phyloP scores from a whole-genome alignment of 1,284 basidiomycete species.

The Anthracocystis walkeri region DNA sequence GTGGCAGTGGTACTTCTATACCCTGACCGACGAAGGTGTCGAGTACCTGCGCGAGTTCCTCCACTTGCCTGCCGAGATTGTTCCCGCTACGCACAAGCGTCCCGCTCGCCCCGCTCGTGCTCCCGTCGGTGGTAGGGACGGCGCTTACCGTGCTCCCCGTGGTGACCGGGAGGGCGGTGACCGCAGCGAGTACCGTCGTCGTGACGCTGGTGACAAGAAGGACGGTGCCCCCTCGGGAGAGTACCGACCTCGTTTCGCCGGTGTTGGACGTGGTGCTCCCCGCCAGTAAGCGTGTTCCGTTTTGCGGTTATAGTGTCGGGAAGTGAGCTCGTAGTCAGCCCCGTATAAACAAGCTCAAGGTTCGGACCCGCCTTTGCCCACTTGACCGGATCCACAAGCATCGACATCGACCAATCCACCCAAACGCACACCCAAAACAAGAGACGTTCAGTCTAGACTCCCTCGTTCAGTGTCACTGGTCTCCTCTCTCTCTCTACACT shows the following conservation, averaged over 20 bases:
- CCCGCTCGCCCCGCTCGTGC: constrained; percentile 67
- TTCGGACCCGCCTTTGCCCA: not conserved
- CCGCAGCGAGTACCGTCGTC: constrained; percentile 67
- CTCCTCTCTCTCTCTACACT: constrained; percentile 3
- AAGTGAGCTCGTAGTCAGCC: not conserved
- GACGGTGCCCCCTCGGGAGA: constrained; percentile 65
- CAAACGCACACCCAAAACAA: constrained; percentile 1
- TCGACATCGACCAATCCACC: not conserved
- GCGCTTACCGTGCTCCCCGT: constrained; percentile 64
- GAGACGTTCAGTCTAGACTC: constrained; percentile 31
- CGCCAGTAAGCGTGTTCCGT: constrained; percentile 54
- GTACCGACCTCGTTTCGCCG: constrained; percentile 68
- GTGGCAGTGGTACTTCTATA: constrained; percentile 72
- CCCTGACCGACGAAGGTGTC: constrained; percentile 69
- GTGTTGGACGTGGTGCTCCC: constrained; percentile 65
- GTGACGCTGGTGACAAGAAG: constrained; percentile 67
- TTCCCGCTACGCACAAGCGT: constrained; percentile 69
- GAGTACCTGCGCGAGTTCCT: constrained; percentile 70
- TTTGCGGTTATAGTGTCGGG: too few species aligned
- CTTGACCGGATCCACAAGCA: not conserved
- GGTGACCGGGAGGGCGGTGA: constrained; percentile 66
- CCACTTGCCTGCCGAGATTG: constrained; percentile 69
- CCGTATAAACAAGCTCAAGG: not conserved
- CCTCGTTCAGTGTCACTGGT: constrained; percentile 16
- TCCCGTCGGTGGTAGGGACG: constrained; percentile 61